Evolutionary conservation across 306 rosid species (phyloP).

Genomic region (Boehmeria nivea): DNA sequence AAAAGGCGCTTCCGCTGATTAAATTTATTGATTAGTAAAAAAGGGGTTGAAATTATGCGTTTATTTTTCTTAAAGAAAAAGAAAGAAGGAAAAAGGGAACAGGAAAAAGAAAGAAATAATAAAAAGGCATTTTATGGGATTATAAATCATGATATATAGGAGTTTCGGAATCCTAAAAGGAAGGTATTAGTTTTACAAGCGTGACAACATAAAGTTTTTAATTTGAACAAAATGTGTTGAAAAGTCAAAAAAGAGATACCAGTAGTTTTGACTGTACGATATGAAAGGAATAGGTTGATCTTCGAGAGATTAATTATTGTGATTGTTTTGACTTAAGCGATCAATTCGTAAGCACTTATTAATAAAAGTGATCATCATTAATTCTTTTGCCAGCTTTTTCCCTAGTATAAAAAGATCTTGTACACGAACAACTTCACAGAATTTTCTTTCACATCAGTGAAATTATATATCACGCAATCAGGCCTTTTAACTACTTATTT

Average conservation of each 20-base stretch:
- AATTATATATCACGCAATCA: not conserved
- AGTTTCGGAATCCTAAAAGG: conserved; percentile 10
- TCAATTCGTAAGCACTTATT: too few species aligned
- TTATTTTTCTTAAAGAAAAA: too few species aligned
- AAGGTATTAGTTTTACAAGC: conserved; percentile 1
- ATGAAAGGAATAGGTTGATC: conserved; percentile 2
- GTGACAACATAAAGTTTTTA: conserved; percentile 6
- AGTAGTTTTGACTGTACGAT: conserved; percentile 4
- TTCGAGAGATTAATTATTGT: not conserved
- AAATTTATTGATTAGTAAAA: too few species aligned
- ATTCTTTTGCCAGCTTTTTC: conserved; percentile 2
- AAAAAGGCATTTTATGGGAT: too few species aligned
- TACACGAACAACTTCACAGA: not conserved
- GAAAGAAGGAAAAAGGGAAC: too few species aligned
- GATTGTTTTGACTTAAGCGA: conserved; percentile 9
- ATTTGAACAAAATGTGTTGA: conserved; percentile 7
- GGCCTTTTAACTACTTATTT: too few species aligned
- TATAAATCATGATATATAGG: too few species aligned
- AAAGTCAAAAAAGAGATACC: conserved; percentile 8
- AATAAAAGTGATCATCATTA: not conserved
- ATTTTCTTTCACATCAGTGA: conserved; percentile 2
- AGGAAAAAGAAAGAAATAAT: too few species aligned
- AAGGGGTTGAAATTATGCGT: too few species aligned
- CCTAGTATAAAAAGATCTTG: not conserved
- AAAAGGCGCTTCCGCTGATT: too few species aligned